Conservation (phyloP, 202 grass and related monocot genomes). For the Saccharum hybrid region DNA sequence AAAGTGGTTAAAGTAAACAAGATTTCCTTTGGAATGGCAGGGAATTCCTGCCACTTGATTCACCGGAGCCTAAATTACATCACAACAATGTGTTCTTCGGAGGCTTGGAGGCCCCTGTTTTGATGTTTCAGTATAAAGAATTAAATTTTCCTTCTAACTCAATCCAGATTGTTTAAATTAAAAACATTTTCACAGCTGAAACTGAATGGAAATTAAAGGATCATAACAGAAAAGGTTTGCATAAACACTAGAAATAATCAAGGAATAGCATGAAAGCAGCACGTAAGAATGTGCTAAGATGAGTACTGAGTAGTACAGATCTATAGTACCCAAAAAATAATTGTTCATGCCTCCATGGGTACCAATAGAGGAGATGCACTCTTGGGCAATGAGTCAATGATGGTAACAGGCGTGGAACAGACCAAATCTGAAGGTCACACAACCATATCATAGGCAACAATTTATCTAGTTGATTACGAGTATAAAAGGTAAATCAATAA, state of each 20-base stretch:
- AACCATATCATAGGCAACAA: not conserved
- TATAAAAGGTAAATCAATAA: not conserved
- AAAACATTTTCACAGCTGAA: not conserved
- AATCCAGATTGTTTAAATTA: not conserved
- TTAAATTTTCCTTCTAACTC: not conserved
- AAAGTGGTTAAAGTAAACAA: slow-evolving; percentile 13
- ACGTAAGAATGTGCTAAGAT: not conserved
- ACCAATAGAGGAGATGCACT: not conserved
- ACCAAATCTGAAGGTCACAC: not conserved
- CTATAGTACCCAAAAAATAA: not conserved
- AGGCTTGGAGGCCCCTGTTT: slow-evolving; percentile 7
- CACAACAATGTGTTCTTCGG: not conserved
- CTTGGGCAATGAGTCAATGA: not conserved
- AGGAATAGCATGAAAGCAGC: not conserved
- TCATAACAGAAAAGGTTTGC: slow-evolving; percentile 2
- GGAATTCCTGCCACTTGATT: not conserved
- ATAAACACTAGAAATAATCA: slow-evolving; percentile 6
- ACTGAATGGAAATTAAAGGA: not conserved
- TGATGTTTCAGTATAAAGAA: slow-evolving; percentile 4
- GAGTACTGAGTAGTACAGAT: not conserved
- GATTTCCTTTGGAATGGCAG: not conserved
- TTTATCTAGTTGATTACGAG: not conserved
- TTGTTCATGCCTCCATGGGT: not conserved
- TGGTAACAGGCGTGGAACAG: not conserved
- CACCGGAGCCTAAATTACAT: not conserved